A percentile compares a stretch with the other conserved stretches of the same genome.
Conservation (phyloP, 1,139 yeast genomes). For the Candida mesenterica region DNA sequence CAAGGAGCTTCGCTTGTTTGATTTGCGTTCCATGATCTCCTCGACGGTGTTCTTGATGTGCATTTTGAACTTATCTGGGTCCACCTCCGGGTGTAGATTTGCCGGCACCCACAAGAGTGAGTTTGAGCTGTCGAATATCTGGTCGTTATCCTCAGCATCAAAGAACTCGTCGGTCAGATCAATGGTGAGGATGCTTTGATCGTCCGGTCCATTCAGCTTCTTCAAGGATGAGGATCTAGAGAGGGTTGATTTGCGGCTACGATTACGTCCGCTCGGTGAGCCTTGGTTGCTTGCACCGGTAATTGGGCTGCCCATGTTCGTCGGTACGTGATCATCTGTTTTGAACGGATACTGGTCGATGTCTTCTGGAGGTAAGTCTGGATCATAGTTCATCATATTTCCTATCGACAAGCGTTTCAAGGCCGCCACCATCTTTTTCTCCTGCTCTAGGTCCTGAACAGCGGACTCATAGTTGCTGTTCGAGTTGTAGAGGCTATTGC, state of each 20-base stretch:
- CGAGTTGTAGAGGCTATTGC: conserved; percentile 5
- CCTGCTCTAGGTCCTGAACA: conserved; percentile 52
- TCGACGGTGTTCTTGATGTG: conserved; percentile 80
- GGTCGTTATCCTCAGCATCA: conserved; percentile 27
- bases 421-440: conserved; percentile 58
- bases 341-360: conserved; percentile 9
- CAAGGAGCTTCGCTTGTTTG: conserved; percentile 30
- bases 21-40: conserved; percentile 57
- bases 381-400: conserved; percentile 52
- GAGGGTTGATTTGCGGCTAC: conserved; percentile 2
- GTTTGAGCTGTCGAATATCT: conserved; percentile 26
- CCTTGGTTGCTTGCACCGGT: neutral
- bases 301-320: neutral
- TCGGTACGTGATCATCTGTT: conserved; percentile 4
- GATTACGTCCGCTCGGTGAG: neutral
- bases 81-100: conserved; percentile 85
- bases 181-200: conserved; percentile 3
- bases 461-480: conserved; percentile 35
- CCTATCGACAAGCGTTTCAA: conserved; percentile 57
- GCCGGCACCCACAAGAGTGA: conserved; percentile 90
- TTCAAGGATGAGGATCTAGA: conserved; percentile 4
- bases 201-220: neutral
- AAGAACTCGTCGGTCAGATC: conserved; percentile 19
- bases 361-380: conserved; percentile 52
- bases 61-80: conserved; percentile 85